Evolutionary conservation across 2,329 filamentous ascomycete species (phyloP), one percentile per base, ranked within the genome.

Genomic region (Sarocladiaceae sp.): DNA sequence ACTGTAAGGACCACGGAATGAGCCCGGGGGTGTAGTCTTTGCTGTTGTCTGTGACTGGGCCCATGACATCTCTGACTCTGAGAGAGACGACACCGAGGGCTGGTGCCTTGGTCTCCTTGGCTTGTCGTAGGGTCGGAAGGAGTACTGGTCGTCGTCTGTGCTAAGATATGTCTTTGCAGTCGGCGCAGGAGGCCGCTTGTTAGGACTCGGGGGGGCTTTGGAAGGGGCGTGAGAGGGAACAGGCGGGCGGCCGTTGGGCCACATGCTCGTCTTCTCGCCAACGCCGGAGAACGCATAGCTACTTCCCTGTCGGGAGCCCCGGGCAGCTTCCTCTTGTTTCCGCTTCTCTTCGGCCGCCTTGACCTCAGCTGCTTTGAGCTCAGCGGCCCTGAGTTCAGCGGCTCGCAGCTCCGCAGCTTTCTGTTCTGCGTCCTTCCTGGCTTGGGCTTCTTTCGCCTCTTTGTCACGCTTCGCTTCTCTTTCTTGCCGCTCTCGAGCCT

Each of bases 11-110:
- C 82, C 81, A 39, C 86, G 80, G 51, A 83, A 76, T 3, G 85
- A 89, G 2, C 86, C 83, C 13, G 90, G 88, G 7, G 90, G 87
- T 4, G 87, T 88, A 6, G 90, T 95, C 47, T 82, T 81, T 10
- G 87, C 76, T 1, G 90, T 96, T 13, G 87, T 89, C 47, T 88
- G 81, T 9, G 88, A 94, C 1, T 86, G 78, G 2, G 88, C 85
- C 64, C 91, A 96, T 1, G 88, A 95, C 12, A 85, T 85, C 56
- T 95, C 88, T 13, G 89, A 95, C 55, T 60, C 63, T 6, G 83
- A 82, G 19, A 83, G 70, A 0, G 85, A 85, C 21, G 84, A 82
- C 15, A 77, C 71, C n/a, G 84, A 83, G 46, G 77, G 78, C 49
- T 76, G 78, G 50, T 79, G 76, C 15, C 62, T 15, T 19, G 23